Evolutionary conservation across 441 rosid species (phyloP).

Genomic region (Manihot esculenta): DNA sequence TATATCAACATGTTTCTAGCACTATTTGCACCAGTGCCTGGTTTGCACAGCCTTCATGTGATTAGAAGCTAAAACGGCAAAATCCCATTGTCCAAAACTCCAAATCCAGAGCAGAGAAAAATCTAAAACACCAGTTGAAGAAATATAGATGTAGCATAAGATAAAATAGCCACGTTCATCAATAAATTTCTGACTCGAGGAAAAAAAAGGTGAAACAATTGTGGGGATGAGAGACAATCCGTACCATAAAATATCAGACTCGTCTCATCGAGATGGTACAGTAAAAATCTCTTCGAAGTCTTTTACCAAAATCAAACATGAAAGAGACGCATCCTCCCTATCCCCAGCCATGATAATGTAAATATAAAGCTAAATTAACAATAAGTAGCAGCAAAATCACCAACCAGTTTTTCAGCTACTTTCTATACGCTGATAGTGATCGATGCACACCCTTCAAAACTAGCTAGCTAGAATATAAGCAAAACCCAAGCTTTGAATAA

Average conservation of each 20-base stretch:
- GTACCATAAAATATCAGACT: slow-evolving; percentile 11
- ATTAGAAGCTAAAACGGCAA: not conserved
- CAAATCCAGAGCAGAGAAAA: not conserved
- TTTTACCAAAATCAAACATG: not conserved
- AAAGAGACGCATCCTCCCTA: not conserved
- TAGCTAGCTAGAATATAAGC: not conserved
- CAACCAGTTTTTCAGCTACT: not conserved
- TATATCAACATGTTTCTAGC: not conserved
- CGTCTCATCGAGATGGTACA: not conserved
- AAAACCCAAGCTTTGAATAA: not conserved
- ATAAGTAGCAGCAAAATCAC: no score
- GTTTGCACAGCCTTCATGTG: not conserved
- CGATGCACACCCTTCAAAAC: not conserved
- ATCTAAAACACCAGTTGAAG: not conserved
- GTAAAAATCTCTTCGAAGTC: not conserved
- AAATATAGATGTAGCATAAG: not conserved
- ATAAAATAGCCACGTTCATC: not conserved
- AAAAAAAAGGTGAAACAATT: not conserved
- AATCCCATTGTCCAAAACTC: not conserved
- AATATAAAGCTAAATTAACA: not conserved
- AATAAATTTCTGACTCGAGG: not conserved
- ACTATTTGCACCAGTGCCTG: not conserved
- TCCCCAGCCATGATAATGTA: no score
- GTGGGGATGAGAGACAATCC: not conserved
- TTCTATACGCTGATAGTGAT: not conserved